These are phyloP conservation scores for Plasmodium yoelii DNA, from an alignment of 169 alveolate genomes.

Conservation along the genomic window DNA sequence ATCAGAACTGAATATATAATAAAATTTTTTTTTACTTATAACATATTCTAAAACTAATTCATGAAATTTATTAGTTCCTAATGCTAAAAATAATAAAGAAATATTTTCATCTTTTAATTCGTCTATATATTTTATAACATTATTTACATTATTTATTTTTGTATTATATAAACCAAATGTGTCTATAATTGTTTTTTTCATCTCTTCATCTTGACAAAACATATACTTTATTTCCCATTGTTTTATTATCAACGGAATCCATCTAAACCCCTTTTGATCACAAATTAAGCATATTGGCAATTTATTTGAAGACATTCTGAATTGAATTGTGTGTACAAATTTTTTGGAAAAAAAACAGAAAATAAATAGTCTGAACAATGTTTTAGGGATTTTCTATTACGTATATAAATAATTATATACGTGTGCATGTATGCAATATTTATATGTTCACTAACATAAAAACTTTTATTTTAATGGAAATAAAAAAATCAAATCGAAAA, in stretches of 20 bases:
- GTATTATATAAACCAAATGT: conserved; percentile 36
- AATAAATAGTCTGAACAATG: not conserved
- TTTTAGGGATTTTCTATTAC: too few relatives aligned
- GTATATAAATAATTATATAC: not conserved
- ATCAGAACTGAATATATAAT: conserved; percentile 41
- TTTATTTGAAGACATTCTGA: conserved; percentile 22
- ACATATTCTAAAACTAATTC: conserved; percentile 45
- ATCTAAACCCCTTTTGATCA: conserved; percentile 41
- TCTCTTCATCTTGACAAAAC: conserved; percentile 44
- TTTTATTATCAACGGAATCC: conserved; percentile 32
- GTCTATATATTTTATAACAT: conserved; percentile 33
- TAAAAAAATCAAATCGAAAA: conserved; percentile 2
- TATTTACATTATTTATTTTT: conserved; percentile 26
- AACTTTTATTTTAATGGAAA: not conserved
- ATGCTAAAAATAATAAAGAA: conserved; percentile 54
- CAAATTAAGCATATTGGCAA: conserved; percentile 29
- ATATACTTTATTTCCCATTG: conserved; percentile 61
- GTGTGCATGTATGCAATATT: not conserved
- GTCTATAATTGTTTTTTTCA: conserved; percentile 31
- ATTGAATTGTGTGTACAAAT: not conserved
- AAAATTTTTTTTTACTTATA: conserved; percentile 50
- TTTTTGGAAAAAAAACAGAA: not conserved
- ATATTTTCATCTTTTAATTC: conserved; percentile 19
- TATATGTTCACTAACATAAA: not conserved
- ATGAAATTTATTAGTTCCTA: conserved; percentile 39